These are phyloP conservation scores for Alloascoidea africana DNA, from an alignment of 805 yeast species.

Conservation along the genomic window DNA sequence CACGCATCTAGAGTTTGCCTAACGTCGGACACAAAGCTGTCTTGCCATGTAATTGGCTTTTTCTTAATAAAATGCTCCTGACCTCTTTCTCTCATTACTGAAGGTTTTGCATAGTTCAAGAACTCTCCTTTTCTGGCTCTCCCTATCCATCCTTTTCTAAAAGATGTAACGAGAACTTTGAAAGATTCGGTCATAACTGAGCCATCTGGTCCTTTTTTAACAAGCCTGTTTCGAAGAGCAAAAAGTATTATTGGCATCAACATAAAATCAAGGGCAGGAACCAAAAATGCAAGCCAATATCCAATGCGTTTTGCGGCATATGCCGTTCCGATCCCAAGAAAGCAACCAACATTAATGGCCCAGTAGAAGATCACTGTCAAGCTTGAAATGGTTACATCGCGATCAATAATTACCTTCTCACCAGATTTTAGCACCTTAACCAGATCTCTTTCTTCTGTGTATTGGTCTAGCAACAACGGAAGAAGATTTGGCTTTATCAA, in stretches of 20 bases:
- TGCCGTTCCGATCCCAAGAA: constrained; percentile 35
- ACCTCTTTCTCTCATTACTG: constrained; percentile 28
- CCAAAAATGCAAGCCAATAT: constrained; percentile 37
- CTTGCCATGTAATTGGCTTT: constrained; percentile 32
- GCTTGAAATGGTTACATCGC: constrained; percentile 21
- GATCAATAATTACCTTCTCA: constrained; percentile 35
- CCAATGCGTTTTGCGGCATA: constrained; percentile 36
- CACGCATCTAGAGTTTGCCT: constrained; percentile 46
- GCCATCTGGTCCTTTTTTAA: constrained; percentile 23
- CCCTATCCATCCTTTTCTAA: constrained; percentile 25
- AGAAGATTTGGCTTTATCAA: constrained; percentile 35
- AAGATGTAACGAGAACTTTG: constrained; percentile 25
- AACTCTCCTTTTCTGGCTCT: constrained; percentile 25
- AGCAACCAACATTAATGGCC: constrained; percentile 40
- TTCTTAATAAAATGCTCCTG: constrained; percentile 14
- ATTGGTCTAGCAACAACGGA: constrained; percentile 26
- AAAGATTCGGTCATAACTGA: constrained; percentile 29
- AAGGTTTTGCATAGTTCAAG: constrained; percentile 35
- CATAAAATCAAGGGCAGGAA: constrained; percentile 34
- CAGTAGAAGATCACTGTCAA: constrained; percentile 33
- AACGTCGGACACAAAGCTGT: constrained; percentile 45
- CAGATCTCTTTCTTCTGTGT: constrained; percentile 34
- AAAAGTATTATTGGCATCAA: constrained; percentile 35
- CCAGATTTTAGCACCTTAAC: constrained; percentile 37
- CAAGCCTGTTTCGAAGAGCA: constrained; percentile 23